Evolutionary conservation across 345 rosid species (phyloP), one percentile per base, ranked within the genome.

Genomic region (Erucastrum elatum): DNA sequence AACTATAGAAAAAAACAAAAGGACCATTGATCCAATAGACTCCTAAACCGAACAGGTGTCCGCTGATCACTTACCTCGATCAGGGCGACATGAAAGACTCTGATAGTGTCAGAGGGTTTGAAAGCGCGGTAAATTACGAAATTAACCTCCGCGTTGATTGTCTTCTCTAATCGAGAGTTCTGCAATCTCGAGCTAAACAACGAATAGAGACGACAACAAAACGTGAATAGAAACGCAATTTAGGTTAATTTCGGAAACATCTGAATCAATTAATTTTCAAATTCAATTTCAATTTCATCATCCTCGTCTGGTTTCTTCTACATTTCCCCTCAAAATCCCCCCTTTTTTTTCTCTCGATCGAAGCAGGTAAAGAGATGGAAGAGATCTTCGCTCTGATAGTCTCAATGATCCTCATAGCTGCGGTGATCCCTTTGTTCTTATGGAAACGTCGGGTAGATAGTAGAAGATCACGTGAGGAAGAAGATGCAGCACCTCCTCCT

Each of bases 371-470:
- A 74, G 73, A 73, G 51, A 94, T 94, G 98, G 98, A 94, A 81
- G 97, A 88, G 68, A 60, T 89, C 3, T 68, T 89, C 2, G 90
- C 83, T 70, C 70, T 87, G 41, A 65, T 88, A 25, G 83, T 92
- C 53, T 92, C 98, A 0, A 79, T 89, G 89, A 82, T 92, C 71
- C 89, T 94, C 25, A 78, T 90, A 59, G 35, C 67, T 4, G 85
- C 88, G 8, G 72, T 94, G 64, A 84, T 94, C 82, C 92, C 98
- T 12, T 70, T 94, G 59, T 92, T 85, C 82, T 44, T 94, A 2
- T 94, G 98, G 98, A 94, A 86, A 77, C 92, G 91, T 66, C 90
- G 92, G 34, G 74, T 81, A 13, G 87, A 86, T 87, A 51, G 84
- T 65, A 70, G 44, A 0, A 39, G 82, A 75, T 75, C 89, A 62